These are phyloP conservation scores for Saksenaea vasiformis DNA, from an alignment of 371 early-diverging fungal genomes.

Conservation along the genomic window DNA sequence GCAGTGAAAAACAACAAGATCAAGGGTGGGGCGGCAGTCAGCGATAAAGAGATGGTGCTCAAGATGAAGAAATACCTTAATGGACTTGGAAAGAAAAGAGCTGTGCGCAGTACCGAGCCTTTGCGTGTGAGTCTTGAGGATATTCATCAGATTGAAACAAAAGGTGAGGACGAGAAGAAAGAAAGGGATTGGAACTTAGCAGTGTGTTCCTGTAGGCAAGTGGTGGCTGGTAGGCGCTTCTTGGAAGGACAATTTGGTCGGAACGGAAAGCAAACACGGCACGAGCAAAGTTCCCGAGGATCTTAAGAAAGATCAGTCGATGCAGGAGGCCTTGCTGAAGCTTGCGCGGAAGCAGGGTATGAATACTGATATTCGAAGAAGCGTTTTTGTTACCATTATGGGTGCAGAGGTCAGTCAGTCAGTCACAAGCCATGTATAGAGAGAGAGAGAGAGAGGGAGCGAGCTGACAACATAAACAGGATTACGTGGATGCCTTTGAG, in stretches of 20 bases:
- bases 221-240: conserved; percentile 90
- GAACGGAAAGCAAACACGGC: conserved; percentile 47
- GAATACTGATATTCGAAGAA: conserved; percentile 94
- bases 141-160: conserved; percentile 78
- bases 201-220: conserved; percentile 46
- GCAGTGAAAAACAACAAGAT: conserved; percentile 93
- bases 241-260: conserved; percentile 73
- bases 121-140: conserved; percentile 89
- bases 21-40: conserved; percentile 59
- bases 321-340: conserved; percentile 68
- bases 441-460: neutral
- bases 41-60: conserved; percentile 61
- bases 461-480: conserved; percentile 45
- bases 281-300: conserved; percentile 38
- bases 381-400: conserved; percentile 92
- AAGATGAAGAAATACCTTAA: conserved; percentile 84
- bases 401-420: conserved; percentile 79
- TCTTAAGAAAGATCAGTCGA: conserved; percentile 45
- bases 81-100: conserved; percentile 66
- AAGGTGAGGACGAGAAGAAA: conserved; percentile 58
- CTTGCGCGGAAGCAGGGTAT: conserved; percentile 88
- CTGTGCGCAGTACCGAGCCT: conserved; percentile 64
- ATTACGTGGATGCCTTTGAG: conserved; percentile 93
- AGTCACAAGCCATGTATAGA: no score
- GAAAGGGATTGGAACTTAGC: no score